Conservation (phyloP, 192 early-diverging fungal species). For the Lunasporangiospora selenospora region DNA sequence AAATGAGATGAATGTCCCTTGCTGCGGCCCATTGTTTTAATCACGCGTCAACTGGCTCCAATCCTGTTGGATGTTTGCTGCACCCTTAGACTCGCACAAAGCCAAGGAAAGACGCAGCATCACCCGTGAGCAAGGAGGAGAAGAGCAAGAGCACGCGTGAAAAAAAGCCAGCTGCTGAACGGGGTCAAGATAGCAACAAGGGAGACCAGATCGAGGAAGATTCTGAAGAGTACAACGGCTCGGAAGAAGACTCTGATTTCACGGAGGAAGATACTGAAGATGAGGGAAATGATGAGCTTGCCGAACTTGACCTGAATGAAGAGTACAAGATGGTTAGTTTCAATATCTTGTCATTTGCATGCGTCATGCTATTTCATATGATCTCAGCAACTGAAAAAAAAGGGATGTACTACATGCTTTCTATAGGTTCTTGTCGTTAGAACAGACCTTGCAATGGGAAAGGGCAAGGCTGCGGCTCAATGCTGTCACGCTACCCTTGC, state of each 20-base stretch:
- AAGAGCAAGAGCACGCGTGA: not conserved
- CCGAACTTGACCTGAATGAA: conserved; percentile 27
- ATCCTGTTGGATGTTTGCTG: too few relatives aligned
- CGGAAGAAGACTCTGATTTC: conserved; percentile 2
- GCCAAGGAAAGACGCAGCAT: too few relatives aligned
- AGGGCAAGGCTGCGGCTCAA: conserved; percentile 95
- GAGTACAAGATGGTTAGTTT: conserved; percentile 35
- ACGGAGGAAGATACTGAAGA: conserved; percentile 13
- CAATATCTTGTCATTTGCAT: not conserved
- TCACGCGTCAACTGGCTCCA: too few relatives aligned
- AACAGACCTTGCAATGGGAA: conserved; percentile 91
- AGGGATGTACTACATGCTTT: not conserved
- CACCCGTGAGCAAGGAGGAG: too few relatives aligned
- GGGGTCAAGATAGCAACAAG: not conserved
- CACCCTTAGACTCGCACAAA: too few relatives aligned
- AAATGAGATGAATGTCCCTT: too few relatives aligned
- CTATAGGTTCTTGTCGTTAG: conserved; percentile 80
- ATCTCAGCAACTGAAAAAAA: conserved; percentile 4
- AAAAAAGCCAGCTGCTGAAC: not conserved
- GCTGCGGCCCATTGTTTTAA: too few relatives aligned
- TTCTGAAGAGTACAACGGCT: conserved; percentile 18
- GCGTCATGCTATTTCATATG: too few relatives aligned
- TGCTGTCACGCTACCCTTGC: conserved; percentile 94
- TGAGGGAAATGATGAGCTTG: conserved; percentile 30
- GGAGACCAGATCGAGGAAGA: conserved; percentile 27